Conservation (phyloP, 371 early-diverging fungal genomes). For the Zychaea mexicana region DNA sequence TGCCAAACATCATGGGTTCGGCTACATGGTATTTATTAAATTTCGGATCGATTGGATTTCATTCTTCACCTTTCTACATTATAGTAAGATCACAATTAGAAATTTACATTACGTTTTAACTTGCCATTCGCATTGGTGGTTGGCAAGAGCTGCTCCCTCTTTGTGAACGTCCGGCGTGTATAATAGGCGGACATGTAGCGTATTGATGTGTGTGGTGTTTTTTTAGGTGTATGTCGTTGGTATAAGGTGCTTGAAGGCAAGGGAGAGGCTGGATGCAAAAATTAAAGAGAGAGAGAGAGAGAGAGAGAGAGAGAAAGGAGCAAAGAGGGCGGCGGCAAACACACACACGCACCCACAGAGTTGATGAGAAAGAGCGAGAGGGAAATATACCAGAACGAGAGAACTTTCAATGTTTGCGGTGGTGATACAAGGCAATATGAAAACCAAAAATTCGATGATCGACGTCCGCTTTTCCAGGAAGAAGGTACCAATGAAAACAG, state of each 20-base stretch:
- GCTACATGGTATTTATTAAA: neutral
- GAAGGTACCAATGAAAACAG: too few species aligned
- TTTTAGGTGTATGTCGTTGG: neutral
- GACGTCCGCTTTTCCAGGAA: too few species aligned
- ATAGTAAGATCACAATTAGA: neutral
- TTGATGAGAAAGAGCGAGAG: too few species aligned
- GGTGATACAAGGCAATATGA: too few species aligned
- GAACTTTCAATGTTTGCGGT: too few species aligned
- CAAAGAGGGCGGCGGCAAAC: too few species aligned
- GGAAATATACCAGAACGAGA: too few species aligned
- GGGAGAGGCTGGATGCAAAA: too few species aligned
- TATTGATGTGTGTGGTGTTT: conserved; percentile 1
- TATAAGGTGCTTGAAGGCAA: neutral
- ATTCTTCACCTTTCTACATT: neutral
- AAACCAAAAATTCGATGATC: too few species aligned
- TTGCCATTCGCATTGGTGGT: conserved; percentile 24
- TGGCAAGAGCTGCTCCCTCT: conserved; percentile 33
- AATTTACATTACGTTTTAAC: conserved; percentile 24
- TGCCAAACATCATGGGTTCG: conserved; percentile 27
- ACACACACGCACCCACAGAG: too few species aligned
- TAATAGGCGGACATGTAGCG: conserved; percentile 30
- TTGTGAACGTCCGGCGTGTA: conserved; percentile 30
- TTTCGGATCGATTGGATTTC: neutral
- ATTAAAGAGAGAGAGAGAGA: too few species aligned
- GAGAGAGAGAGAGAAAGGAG: too few species aligned